Percentiles rank a stretch among this genome's conserved stretches.
phyloP scores from a whole-genome alignment of 1,139 yeast species.

The Taiozyma sp. region DNA sequence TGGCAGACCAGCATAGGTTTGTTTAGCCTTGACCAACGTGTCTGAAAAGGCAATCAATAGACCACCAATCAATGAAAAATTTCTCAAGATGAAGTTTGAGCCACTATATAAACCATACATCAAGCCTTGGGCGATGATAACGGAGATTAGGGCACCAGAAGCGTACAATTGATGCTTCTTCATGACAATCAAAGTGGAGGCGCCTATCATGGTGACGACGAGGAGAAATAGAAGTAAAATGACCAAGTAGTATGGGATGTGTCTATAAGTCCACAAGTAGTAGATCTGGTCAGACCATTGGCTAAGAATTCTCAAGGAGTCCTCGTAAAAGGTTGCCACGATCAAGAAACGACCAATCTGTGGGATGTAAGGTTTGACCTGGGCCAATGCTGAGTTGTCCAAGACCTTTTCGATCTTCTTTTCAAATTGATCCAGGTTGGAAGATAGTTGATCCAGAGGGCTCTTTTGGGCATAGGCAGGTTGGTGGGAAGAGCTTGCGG shows the following conservation, averaged over 20 bases:
- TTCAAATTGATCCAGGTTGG: slow-evolving; percentile 5
- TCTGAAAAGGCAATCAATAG: slow-evolving; percentile 85
- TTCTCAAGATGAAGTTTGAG: slow-evolving; percentile 76
- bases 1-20: slow-evolving; percentile 87
- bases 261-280: slow-evolving; percentile 78
- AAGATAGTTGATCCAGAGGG: background rate
- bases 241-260: slow-evolving; percentile 76
- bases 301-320: slow-evolving; percentile 73
- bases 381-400: slow-evolving; percentile 29
- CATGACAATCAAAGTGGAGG: slow-evolving; percentile 69
- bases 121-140: slow-evolving; percentile 80
- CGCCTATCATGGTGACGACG: slow-evolving; percentile 64
- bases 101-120: slow-evolving; percentile 88
- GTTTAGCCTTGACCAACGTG: slow-evolving; percentile 76
- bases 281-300: slow-evolving; percentile 94
- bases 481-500: background rate
- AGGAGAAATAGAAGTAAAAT: slow-evolving; percentile 61
- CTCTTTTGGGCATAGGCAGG: slow-evolving; percentile 8
- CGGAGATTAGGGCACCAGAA: slow-evolving; percentile 63
- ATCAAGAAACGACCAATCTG: slow-evolving; percentile 85
- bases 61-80: slow-evolving; percentile 91
- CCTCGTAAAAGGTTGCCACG: slow-evolving; percentile 93
- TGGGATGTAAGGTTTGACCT: slow-evolving; percentile 70
- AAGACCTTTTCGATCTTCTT: slow-evolving; percentile 34
- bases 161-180: slow-evolving; percentile 72